Percentiles rank a stretch among this genome's conserved stretches.
phyloP scores from a whole-genome alignment of 352 stramenopile genomes.

The Globisporangium abappressorium region DNA sequence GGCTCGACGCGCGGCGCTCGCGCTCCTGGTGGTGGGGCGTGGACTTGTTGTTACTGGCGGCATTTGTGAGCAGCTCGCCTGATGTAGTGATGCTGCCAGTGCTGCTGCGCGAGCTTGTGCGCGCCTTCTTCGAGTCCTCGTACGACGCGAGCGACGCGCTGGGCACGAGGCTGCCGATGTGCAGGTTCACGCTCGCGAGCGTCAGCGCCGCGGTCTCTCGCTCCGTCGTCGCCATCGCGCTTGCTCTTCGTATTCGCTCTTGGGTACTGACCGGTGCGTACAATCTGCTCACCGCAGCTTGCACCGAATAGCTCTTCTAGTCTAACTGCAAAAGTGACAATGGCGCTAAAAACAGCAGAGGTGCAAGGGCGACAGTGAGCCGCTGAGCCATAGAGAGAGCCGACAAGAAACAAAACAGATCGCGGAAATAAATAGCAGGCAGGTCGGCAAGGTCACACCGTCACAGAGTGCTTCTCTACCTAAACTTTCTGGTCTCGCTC shows the following conservation, averaged over 20 bases:
- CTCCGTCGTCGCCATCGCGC: slow-evolving; percentile 11
- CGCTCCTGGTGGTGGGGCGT: neutral
- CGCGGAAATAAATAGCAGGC: neutral
- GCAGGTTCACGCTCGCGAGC: slow-evolving; percentile 46
- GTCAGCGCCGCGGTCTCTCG: slow-evolving; percentile 20
- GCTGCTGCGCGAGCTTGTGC: slow-evolving; percentile 9
- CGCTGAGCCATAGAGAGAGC: neutral
- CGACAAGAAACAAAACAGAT: neutral
- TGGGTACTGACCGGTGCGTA: neutral
- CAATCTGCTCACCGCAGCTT: neutral
- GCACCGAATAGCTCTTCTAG: neutral
- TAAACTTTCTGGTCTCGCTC: neutral
- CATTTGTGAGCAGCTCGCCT: no score
- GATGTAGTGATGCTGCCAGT: slow-evolving; percentile 5
- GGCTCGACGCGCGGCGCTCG: slow-evolving; percentile 12
- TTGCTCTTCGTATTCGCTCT: neutral
- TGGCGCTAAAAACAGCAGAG: neutral
- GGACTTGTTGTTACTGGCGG: neutral
- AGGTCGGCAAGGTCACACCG: neutral
- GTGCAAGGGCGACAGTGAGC: neutral
- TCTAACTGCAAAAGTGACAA: neutral
- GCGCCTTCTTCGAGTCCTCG: slow-evolving; percentile 16
- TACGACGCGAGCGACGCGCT: slow-evolving; percentile 31
- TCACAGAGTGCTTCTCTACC: neutral
- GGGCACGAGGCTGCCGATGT: slow-evolving; percentile 55